Evolutionary conservation across 805 yeast species (phyloP).

Genomic region (Ogataea sp.): DNA sequence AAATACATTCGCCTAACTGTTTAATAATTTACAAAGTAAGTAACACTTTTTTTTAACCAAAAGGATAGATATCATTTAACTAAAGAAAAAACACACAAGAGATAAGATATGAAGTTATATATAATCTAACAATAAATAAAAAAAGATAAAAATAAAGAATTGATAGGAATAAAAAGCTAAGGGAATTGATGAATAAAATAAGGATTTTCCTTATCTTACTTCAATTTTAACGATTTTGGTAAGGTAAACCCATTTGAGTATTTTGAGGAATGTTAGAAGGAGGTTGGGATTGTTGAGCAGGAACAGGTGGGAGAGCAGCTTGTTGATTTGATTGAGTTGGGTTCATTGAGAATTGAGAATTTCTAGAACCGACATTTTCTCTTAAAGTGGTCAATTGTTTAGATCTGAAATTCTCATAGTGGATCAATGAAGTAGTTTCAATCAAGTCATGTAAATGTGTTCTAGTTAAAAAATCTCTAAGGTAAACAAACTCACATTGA

Average conservation of each 20-base stretch:
- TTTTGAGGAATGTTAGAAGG: not conserved
- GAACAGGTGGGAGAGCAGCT: not conserved
- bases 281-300: not conserved
- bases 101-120: too few species aligned
- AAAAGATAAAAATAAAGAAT: too few species aligned
- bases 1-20: too few species aligned
- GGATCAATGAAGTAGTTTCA: constrained; percentile 80
- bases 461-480: constrained; percentile 89
- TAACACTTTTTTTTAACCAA: too few species aligned
- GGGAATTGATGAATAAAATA: too few species aligned
- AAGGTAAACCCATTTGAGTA: not conserved
- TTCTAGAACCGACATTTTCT: constrained; percentile 63
- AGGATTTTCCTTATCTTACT: too few species aligned
- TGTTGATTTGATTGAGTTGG: not conserved
- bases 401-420: constrained; percentile 89
- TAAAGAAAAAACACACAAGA: too few species aligned
- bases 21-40: too few species aligned
- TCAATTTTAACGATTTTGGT: not conserved
- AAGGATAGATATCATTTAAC: too few species aligned
- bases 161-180: too few species aligned
- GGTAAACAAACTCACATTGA: constrained; percentile 92
- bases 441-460: constrained; percentile 94
- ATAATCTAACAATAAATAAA: too few species aligned
- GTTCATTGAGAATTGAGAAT: constrained; percentile 17
- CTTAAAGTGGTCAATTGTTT: constrained; percentile 90